A percentile compares a stretch with the other conserved stretches of the same genome.
phyloP scores from a whole-genome alignment of 148 eudicot species.

The Rhododendron simsii region DNA sequence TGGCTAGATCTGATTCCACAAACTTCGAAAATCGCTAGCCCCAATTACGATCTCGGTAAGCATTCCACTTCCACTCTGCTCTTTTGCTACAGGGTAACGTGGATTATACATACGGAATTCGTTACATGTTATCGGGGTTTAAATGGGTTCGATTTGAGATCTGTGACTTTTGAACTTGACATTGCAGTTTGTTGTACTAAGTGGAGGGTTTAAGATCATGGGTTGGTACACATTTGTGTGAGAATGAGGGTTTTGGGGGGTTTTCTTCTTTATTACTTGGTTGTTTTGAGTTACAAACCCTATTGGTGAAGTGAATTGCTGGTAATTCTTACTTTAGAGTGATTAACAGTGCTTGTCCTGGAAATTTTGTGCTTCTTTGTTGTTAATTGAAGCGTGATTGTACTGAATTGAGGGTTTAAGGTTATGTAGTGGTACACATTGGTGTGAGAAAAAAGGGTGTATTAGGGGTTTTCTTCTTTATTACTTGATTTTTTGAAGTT shows the following conservation, averaged over 20 bases:
- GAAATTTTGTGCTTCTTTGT: not conserved
- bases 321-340: not conserved
- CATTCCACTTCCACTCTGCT: not conserved
- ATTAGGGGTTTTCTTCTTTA: not conserved
- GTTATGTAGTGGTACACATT: not conserved
- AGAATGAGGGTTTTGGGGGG: not conserved
- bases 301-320: not conserved
- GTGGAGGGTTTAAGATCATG: not conserved
- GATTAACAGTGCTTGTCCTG: not conserved
- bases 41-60: conserved; percentile 19
- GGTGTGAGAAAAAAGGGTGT: not conserved
- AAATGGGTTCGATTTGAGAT: conserved; percentile 18
- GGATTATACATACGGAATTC: not conserved
- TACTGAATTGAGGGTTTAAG: not conserved
- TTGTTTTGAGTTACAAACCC: not conserved
- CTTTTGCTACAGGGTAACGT: not conserved
- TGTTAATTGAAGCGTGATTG: not conserved
- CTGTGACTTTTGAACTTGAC: conserved; percentile 18
- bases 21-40: not conserved
- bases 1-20: conserved; percentile 13
- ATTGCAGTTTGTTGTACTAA: not conserved
- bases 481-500: no score
- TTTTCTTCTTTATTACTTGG: not conserved
- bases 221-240: conserved; percentile 6
- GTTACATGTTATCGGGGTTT: not conserved